Evolutionary conservation across 169 alveolate species (phyloP).

Genomic region (Eimeria mitis): DNA sequence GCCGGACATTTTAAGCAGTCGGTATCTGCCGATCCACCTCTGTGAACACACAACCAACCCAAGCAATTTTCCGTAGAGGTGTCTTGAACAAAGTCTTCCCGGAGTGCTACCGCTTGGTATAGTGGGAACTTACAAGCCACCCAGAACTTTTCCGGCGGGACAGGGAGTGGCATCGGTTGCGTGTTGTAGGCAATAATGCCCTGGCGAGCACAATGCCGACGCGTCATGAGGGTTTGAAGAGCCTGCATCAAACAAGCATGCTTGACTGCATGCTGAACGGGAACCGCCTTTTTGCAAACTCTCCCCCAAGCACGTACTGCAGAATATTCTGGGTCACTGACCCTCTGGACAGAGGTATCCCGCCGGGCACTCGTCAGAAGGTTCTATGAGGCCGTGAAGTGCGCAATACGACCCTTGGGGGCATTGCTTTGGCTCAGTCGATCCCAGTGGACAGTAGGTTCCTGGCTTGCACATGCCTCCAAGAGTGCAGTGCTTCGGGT

Average conservation of each 20-base stretch:
- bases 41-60: conserved; percentile 1
- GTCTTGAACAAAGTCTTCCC: neutral
- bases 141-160: conserved; percentile 10
- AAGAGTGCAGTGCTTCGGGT: conserved; percentile 54
- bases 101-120: neutral
- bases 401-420: conserved; percentile 76
- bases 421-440: conserved; percentile 68
- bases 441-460: conserved; percentile 87
- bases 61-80: neutral
- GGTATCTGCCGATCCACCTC: conserved; percentile 19
- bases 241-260: neutral
- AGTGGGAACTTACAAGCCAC: conserved; percentile 35
- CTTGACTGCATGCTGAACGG: neutral
- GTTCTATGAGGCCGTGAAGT: conserved; percentile 25
- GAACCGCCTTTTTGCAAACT: neutral
- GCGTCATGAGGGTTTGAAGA: conserved; percentile 38
- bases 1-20: conserved; percentile 63
- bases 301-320: neutral
- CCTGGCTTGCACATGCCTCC: conserved; percentile 82
- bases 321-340: neutral
- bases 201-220: conserved; percentile 56
- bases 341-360: conserved; percentile 76
- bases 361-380: conserved; percentile 55
- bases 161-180: neutral
- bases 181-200: conserved; percentile 50